Evolutionary conservation across 2,329 filamentous ascomycete species (phyloP).

Genomic region (Colletotrichum tabaci): DNA sequence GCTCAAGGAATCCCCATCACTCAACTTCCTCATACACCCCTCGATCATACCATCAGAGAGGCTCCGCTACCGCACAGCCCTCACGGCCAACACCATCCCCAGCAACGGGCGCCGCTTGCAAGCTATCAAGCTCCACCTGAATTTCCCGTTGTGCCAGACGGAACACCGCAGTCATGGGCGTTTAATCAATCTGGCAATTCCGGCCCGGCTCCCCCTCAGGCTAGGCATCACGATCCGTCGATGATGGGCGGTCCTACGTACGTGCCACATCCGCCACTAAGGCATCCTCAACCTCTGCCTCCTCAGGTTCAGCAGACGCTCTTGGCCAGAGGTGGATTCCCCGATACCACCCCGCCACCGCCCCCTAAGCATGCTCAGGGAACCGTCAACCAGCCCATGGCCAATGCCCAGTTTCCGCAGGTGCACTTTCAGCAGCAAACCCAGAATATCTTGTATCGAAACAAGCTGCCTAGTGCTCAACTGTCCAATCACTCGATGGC

Average conservation of each 20-base stretch:
- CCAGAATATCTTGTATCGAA: conserved; percentile 41
- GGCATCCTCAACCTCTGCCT: conserved; percentile 66
- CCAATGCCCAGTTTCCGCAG: conserved; percentile 20
- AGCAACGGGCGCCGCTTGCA: conserved; percentile 28
- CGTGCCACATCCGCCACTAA: conserved; percentile 42
- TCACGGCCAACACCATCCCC: conserved; percentile 62
- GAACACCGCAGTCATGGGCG: conserved; percentile 33
- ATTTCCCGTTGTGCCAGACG: conserved; percentile 46
- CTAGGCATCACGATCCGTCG: conserved; percentile 9
- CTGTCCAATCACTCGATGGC: conserved; percentile 53
- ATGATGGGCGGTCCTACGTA: conserved; percentile 16
- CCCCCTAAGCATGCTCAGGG: conserved; percentile 29
- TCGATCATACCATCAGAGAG: conserved; percentile 67
- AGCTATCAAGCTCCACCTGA: conserved; percentile 50
- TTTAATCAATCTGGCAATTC: conserved; percentile 17
- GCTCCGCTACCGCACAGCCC: conserved; percentile 70
- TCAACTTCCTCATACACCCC: conserved; percentile 64
- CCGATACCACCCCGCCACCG: conserved; percentile 42
- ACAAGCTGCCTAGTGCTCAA: conserved; percentile 44
- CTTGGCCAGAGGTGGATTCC: conserved; percentile 31
- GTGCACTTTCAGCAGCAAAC: conserved; percentile 21
- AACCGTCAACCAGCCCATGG: conserved; percentile 22
- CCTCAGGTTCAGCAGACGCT: conserved; percentile 65
- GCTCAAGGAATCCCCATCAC: conserved; percentile 40
- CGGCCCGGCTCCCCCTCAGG: conserved; percentile 2